Base-by-base conservation (phyloP, 2,329 filamentous ascomycete species). In the Aspergillus piperis region DNA sequence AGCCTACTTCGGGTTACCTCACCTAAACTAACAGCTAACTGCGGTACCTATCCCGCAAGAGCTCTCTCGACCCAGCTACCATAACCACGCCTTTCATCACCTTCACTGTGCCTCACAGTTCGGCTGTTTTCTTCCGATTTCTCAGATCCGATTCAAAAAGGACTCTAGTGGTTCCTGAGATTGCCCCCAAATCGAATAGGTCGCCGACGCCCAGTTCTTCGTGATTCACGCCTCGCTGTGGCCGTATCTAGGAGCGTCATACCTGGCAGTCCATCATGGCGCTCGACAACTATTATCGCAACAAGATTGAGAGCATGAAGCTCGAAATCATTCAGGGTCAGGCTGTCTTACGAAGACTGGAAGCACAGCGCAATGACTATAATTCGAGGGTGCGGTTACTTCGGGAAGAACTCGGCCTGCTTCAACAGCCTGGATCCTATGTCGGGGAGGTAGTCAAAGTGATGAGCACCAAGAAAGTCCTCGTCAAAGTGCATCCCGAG, bases 281-380 rank as follows among this genome's bases (percentile, higher is more conserved):
- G 86, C 91, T 99, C 82, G 95, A 98, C 81, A 96, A 90, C 81
- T 99, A 97, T 83, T 99, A 96, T 80, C 91, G 95, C 82, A 98
- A 98, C 85, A 99, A 99, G 86, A 98, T 98, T 82, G 95, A 99
- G 91, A 89, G 90, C 78, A 96, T 98, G 91, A 98, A 98, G 90
- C 92, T 99, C 78, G 94, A 99, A 87, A 99, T 99, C 77, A 94
- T 99, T 78, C 94, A 98, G 81, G 94, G 95, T 59, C 95, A 99
- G 82, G 94, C 95, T 59, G 92, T 96, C 60, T 84, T 99, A 64
- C 90, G 95, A 70, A 88, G 95, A 75, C 86, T 99, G 71, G 95
- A 99, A 84, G 95, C 95, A 70, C 96, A 99, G 80, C 89, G 95
- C 69, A 99, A 99, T 75, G 95, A 99, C 81, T 98, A 98, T 86